phyloP scores from a whole-genome alignment of 768 basidiomycete genomes.

The Grammothele lineata region DNA sequence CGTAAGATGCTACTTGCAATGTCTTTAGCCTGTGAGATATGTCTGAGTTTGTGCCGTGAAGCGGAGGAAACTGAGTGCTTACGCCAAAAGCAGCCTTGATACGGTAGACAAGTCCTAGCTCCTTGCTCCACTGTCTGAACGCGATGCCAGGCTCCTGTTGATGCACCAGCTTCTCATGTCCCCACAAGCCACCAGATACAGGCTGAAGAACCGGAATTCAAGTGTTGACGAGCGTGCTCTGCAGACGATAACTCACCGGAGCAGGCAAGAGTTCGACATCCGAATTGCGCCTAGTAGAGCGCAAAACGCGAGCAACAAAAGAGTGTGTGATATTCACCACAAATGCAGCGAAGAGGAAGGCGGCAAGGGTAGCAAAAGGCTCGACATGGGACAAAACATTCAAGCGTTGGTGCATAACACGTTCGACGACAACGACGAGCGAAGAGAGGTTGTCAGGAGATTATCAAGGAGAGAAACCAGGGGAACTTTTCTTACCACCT shows the following conservation, averaged over 20 bases:
- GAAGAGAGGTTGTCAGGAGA: too few species aligned
- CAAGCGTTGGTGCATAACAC: too few species aligned
- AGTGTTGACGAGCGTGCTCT: not conserved
- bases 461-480: too few species aligned
- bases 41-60: not conserved
- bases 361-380: too few species aligned
- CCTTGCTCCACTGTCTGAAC: conserved; percentile 9
- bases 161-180: conserved; percentile 16
- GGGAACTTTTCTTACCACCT: too few species aligned
- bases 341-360: too few species aligned
- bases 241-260: not conserved
- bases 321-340: too few species aligned
- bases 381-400: too few species aligned
- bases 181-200: conserved; percentile 9
- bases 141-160: conserved; percentile 5
- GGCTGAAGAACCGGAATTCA: not conserved
- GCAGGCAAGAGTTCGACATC: not conserved
- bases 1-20: not conserved
- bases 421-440: too few species aligned
- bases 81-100: conserved; percentile 15
- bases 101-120: conserved; percentile 13
- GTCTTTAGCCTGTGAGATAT: not conserved
- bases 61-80: not conserved
- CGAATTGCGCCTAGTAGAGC: not conserved
- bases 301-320: too few species aligned